Conservation (phyloP, 768 basidiomycete species). For the Sarcodon aspratus region DNA sequence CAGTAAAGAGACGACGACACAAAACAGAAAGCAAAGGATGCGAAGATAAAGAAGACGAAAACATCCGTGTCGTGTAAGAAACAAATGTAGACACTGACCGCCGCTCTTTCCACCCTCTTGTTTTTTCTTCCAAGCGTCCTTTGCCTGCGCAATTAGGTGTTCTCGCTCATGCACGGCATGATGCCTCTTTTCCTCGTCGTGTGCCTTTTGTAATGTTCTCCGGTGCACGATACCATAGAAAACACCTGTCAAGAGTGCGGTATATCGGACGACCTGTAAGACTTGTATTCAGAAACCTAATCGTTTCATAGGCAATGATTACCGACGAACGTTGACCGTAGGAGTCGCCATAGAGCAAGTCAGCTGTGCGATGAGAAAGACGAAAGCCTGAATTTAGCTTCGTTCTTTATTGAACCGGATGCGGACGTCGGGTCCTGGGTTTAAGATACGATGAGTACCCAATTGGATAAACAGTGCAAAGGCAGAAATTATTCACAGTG, state of each 20-base stretch:
- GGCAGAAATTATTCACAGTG: too few relatives aligned
- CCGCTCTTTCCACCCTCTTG: slow-evolving; percentile 40
- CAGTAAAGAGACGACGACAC: slow-evolving; percentile 3
- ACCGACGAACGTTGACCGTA: slow-evolving; percentile 60
- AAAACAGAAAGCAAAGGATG: neutral
- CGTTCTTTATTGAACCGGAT: too few relatives aligned
- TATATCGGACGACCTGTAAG: slow-evolving; percentile 77
- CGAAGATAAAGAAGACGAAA: neutral
- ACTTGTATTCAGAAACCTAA: neutral
- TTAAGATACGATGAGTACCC: too few relatives aligned
- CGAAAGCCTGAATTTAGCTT: too few relatives aligned
- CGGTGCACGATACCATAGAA: slow-evolving; percentile 90
- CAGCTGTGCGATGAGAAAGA: too few relatives aligned
- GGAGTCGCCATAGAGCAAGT: slow-evolving; percentile 46
- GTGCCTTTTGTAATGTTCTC: slow-evolving; percentile 73
- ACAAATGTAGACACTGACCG: slow-evolving; percentile 32
- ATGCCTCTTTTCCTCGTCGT: slow-evolving; percentile 67
- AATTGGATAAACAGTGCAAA: too few relatives aligned
- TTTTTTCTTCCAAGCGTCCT: slow-evolving; percentile 84
- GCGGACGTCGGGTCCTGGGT: too few relatives aligned
- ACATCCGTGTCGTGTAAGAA: neutral
- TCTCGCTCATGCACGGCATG: slow-evolving; percentile 65
- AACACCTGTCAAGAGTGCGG: slow-evolving; percentile 79
- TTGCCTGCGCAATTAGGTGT: slow-evolving; percentile 73
- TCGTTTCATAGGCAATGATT: neutral